Evolutionary conservation across 805 yeast genomes (phyloP).

Genomic region (Yarrowia sp.): DNA sequence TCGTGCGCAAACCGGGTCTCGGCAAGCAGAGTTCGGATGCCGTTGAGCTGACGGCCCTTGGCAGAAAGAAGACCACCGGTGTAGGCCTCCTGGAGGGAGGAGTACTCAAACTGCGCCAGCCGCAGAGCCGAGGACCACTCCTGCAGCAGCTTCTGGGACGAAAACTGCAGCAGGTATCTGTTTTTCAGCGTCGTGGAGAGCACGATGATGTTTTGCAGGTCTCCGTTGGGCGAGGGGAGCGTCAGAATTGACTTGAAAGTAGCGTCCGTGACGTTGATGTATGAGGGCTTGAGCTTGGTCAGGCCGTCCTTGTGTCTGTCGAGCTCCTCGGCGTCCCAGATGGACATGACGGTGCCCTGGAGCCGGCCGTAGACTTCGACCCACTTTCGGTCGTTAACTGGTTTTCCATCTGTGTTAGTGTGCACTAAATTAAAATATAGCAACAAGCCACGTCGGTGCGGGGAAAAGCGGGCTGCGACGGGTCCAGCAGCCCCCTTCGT

Average conservation of each 20-base stretch:
- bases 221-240: slow-evolving; percentile 63
- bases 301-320: slow-evolving; percentile 56
- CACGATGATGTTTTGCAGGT: slow-evolving; percentile 74
- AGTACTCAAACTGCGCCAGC: slow-evolving; percentile 75
- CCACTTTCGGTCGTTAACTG: slow-evolving; percentile 72
- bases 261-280: slow-evolving; percentile 89
- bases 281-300: slow-evolving; percentile 69
- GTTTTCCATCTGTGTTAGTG: slow-evolving; percentile 68
- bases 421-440: background rate
- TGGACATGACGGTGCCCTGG: slow-evolving; percentile 85
- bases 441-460: background rate
- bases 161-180: slow-evolving; percentile 76
- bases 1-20: slow-evolving; percentile 84
- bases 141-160: slow-evolving; percentile 59
- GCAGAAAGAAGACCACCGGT: slow-evolving; percentile 92
- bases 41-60: slow-evolving; percentile 84
- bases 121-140: slow-evolving; percentile 85
- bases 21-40: slow-evolving; percentile 78
- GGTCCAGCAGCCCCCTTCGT: too few relatives aligned
- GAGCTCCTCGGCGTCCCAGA: slow-evolving; percentile 67
- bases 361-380: slow-evolving; percentile 87
- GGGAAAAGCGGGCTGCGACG: background rate
- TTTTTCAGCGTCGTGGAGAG: slow-evolving; percentile 91
- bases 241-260: slow-evolving; percentile 68
- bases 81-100: slow-evolving; percentile 87